Conservation (phyloP, 2,329 filamentous ascomycete genomes). For the Botrytis medusae region DNA sequence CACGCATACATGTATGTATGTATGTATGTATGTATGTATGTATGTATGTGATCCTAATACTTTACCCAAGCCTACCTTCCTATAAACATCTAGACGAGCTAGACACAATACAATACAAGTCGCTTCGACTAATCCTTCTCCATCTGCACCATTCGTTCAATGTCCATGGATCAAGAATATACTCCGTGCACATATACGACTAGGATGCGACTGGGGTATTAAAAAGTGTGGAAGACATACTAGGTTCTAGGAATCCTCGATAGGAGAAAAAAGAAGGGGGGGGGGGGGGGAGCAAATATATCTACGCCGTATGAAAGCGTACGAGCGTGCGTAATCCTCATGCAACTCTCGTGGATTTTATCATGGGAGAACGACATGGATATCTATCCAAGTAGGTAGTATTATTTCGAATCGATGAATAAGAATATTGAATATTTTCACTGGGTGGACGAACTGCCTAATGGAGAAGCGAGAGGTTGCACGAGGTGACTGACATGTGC, state of each 20-base stretch:
- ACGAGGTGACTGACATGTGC: neutral
- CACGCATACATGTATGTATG: neutral
- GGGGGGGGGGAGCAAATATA: fast-evolving
- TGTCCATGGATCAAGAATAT: neutral
- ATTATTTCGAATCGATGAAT: neutral
- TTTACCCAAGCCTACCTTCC: neutral
- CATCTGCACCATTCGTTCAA: neutral
- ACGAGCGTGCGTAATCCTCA: neutral
- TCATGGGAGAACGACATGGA: neutral
- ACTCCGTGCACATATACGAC: neutral
- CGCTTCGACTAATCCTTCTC: neutral
- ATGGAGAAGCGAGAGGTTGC: neutral
- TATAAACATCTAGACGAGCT: neutral
- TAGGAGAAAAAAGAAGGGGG: neutral
- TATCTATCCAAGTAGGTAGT: neutral
- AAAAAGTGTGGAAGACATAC: neutral
- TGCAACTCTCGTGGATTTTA: neutral
- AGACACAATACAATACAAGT: neutral
- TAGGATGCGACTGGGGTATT: neutral
- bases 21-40: neutral
- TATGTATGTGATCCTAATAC: neutral
- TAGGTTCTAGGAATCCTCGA: neutral
- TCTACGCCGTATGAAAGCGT: neutral
- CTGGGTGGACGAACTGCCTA: neutral
- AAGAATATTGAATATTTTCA: neutral